Evolutionary conservation across 345 rosid species (phyloP), one percentile per base, ranked within the genome.

Genomic region (Ceriops zippeliana): DNA sequence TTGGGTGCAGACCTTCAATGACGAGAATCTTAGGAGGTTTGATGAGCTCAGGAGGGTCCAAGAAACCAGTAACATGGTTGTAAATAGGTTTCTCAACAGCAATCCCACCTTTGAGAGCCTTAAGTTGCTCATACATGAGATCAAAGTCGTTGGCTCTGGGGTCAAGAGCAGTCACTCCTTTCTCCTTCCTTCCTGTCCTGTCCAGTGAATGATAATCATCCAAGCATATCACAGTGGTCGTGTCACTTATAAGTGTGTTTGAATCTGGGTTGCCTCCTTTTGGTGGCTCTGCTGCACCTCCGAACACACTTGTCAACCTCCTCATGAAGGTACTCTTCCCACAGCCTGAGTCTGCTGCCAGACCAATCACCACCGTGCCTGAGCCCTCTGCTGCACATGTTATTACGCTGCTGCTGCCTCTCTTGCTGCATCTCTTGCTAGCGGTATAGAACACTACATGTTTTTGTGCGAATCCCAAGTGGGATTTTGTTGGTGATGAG

Each of bases 221-320:
- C 13, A 95, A 80, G 59, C 99, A 95, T 52, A 95, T 90, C 65
- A 95, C 99, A 1, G 99, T 89, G 22, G 97, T 95, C 2, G 77
- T 89, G 71, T 95, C 97, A 62, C 96, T 91, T 71, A 91, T 88
- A 58, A 95, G 90, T 1, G 99, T 91, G 85, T 91, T 91, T 2
- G 98, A 93, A 66, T 93, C 98, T 11, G 98, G 98, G 76, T 91
- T 93, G 59, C 97, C 98, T 7, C 97, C 98, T 73, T 73, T 89
- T 0, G 97, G 98, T 62, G 98, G 92, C 87, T 85, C 89, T 0
- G 96, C 98, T 1, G 97, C 97, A 0, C 98, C 98, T 7, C 98
- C 98, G 11, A 93, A 93, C 61, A 93, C 98, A 52, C 96, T 89
- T 0, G 98, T 93, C 13, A 93, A 78, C 70, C 98, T 80, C 79